Base-by-base conservation (phyloP, 75 land plant genomes). In the Selaginella tamariscina region DNA sequence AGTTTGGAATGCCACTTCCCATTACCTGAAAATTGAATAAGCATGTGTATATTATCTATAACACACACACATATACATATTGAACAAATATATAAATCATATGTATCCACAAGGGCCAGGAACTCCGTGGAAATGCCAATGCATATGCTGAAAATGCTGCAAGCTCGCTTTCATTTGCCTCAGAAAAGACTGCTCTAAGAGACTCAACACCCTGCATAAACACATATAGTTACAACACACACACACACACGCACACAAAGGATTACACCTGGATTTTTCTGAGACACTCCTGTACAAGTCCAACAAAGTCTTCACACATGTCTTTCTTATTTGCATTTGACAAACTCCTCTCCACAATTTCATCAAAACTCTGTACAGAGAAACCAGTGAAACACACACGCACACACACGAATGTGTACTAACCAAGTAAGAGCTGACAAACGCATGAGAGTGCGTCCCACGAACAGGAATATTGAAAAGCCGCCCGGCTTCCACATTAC, bases 121-220 rank as follows among this genome's bases (percentile, higher is more conserved):
- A 93, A 93, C 26, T 70, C 72, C 31, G 70, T 75, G 2, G 98
- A 72, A 93, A 89, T n/a, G 98, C 91, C 78, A 89, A 69, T 0
- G 98, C 96, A 79, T 93, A 93, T 24, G 98, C 86, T 21, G 71
- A 84, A 73, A 93, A 93, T 56, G 98, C 98, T 67, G 98, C 95
- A 39, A 93, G 57, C 73, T 93, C 98, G 57, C 98, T 93, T 30
- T 79, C 86, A 80, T 87, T 93, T 26, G 98, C 86, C 54, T 93
- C 96, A 27, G 79, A 78, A 76, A 89, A 89, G 30, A 70, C 74
- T 21, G 80, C 80, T 70, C 66, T 69, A 11, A 87, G 65, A 65
- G 84, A 56, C 29, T 54, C 59, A 64, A 78, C 31, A 68, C 72
- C 68, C 98, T 93, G 76, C 15, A 73, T 30, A 65, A 39, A 55